Evolutionary conservation across 2,329 filamentous ascomycete genomes (phyloP).

Genomic region (Pyricularia pennisetigena): DNA sequence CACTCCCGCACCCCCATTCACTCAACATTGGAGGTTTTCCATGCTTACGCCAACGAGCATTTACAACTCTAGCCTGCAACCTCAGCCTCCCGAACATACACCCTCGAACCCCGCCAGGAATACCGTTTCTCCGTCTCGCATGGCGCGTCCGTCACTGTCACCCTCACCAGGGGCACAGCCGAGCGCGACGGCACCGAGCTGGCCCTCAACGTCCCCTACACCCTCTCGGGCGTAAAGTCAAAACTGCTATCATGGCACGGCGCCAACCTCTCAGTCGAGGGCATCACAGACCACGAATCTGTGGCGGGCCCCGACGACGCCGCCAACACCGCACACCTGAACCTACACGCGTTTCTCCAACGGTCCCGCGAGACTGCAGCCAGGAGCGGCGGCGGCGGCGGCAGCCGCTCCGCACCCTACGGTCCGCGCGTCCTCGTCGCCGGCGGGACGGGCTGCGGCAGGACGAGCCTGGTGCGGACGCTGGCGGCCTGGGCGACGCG

Average conservation of each 20-base stretch:
- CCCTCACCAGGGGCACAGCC: constrained; percentile 72
- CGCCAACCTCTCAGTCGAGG: constrained; percentile 71
- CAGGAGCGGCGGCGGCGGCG: constrained; percentile 8
- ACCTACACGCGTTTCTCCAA: constrained; percentile 81
- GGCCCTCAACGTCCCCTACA: constrained; percentile 68
- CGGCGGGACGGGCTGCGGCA: constrained; percentile 69
- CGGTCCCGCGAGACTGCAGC: constrained; percentile 47
- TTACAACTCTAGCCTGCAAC: constrained; percentile 20
- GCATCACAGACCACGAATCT: constrained; percentile 31
- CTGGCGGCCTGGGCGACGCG: constrained; percentile 73
- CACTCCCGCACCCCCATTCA: background rate
- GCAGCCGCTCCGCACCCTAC: constrained; percentile 20
- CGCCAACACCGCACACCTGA: constrained; percentile 61
- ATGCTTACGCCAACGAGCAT: constrained; percentile 7
- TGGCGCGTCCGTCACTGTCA: constrained; percentile 30
- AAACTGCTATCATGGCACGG: constrained; percentile 91
- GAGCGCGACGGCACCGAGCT: constrained; percentile 96
- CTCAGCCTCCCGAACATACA: constrained; percentile 33
- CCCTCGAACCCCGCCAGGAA: constrained; percentile 57
- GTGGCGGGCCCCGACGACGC: constrained; percentile 28
- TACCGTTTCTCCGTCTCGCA: constrained; percentile 68
- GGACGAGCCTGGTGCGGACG: constrained; percentile 71
- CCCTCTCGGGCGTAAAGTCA: constrained; percentile 71
- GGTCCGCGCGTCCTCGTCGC: constrained; percentile 80
- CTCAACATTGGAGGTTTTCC: constrained; percentile 9